Base-by-base conservation (phyloP, 768 basidiomycete species). In the Sutorius australiensis region DNA sequence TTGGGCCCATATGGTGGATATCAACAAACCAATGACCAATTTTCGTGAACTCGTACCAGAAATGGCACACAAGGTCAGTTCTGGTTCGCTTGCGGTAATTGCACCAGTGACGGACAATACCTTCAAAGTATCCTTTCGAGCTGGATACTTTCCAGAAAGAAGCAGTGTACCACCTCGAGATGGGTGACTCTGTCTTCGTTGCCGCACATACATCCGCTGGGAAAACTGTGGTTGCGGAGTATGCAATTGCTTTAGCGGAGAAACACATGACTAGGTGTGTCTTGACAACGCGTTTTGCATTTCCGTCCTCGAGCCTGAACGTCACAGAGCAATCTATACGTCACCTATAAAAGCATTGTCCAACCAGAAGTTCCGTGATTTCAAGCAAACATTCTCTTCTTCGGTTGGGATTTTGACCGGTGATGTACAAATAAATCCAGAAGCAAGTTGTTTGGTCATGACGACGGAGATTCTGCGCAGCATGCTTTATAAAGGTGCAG, bases 121-220 rank as follows among this genome's bases (percentile, higher is more conserved):
- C 38, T n/a, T 27, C 3, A n/a, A 46, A 92, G 94, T 99, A 98
- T 72, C 95, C 97, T n/a, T 99, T 99, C 71, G 92, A 97, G 66
- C 79, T 99, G 30, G 97, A 99, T 69, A 95, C 87, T 0, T 99
- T 98, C 75, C 97, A 99, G 70, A 98, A 98, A 68, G 93, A 98
- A 67, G 97, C 97, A 1, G 92, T 98, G 7, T 97, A 97, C 70
- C 94, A 97, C 70, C 79, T 99, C 16, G 97, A 99, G 69, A 84
- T 90, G 77, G 97, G 95, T 9, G 92, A 99, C 60, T 95, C 93
- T 12, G 95, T 99, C 16, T 99, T 99, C 67, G 95, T 99, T n/a
- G 97, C 97, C 13, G 97, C 97, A 6, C 97, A 99, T 72, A 99
- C 97, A 4, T 95, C 92, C n/a, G 97, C 97, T 14, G 97, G 97